phyloP scores from a whole-genome alignment of 2,329 filamentous ascomycete genomes.

The Fusarium clavum region DNA sequence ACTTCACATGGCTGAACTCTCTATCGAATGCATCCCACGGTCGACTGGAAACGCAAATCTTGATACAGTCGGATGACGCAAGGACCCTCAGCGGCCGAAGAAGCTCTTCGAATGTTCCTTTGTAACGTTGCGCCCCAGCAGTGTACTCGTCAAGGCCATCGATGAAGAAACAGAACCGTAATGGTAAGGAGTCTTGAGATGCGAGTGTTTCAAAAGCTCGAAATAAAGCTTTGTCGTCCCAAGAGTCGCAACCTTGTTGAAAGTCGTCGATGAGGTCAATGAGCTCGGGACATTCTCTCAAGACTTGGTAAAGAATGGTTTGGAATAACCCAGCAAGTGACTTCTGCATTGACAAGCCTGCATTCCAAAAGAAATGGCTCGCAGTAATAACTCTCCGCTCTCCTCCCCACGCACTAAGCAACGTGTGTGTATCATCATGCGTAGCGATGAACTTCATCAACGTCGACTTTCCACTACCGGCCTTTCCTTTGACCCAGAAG shows the following conservation, averaged over 20 bases:
- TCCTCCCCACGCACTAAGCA: not conserved
- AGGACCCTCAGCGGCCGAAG: not conserved
- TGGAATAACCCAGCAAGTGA: conserved; percentile 5
- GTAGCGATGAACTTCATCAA: conserved; percentile 25
- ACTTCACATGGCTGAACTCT: not conserved
- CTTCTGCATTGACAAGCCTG: not conserved
- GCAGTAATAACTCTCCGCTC: not conserved
- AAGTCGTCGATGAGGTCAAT: not conserved
- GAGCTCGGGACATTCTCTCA: not conserved
- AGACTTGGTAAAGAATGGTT: not conserved
- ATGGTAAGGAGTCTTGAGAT: not conserved
- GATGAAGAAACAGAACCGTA: not conserved
- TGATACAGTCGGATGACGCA: not conserved
- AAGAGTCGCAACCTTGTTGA: not conserved
- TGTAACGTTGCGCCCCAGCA: not conserved
- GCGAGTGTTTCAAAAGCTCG: not conserved
- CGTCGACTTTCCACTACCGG: conserved; percentile 18
- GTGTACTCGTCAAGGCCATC: not conserved
- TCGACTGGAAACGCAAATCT: not conserved
- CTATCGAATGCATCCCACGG: not conserved
- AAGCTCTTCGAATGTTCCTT: not conserved
- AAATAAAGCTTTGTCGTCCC: not conserved
- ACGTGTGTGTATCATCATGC: not conserved
- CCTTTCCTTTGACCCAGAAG: conserved; percentile 19
- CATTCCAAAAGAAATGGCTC: conserved; percentile 15